These are phyloP conservation scores for Naganishia liquefaciens DNA, from an alignment of 1,284 basidiomycete genomes.

Conservation along the genomic window DNA sequence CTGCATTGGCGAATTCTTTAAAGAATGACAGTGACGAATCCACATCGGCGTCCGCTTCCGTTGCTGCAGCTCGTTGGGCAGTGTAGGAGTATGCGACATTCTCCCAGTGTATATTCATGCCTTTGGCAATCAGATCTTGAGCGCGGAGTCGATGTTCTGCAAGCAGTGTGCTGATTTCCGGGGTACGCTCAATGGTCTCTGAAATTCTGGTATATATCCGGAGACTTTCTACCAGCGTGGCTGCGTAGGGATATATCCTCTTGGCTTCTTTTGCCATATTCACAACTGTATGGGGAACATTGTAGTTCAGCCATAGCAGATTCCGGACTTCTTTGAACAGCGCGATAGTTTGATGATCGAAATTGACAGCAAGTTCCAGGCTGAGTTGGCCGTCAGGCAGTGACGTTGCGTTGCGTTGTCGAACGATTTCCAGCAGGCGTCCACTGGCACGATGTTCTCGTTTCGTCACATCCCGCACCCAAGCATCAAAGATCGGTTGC, in stretches of 20 bases:
- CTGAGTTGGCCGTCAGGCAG: conserved; percentile 61
- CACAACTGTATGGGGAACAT: conserved; percentile 88
- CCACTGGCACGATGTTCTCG: conserved; percentile 65
- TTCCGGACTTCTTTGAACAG: conserved; percentile 98
- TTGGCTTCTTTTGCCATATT: conserved; percentile 98
- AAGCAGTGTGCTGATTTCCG: conserved; percentile 87
- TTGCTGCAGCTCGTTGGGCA: conserved; percentile 64
- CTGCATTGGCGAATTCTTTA: conserved; percentile 87
- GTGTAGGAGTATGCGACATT: conserved; percentile 89
- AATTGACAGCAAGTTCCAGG: conserved; percentile 90
- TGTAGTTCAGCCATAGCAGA: conserved; percentile 90
- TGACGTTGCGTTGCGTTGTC: conserved; percentile 60
- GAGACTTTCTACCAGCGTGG: conserved; percentile 97
- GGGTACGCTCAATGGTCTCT: conserved; percentile 82
- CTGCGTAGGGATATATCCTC: conserved; percentile 95
- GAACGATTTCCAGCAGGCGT: conserved; percentile 92
- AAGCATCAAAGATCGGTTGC: conserved; percentile 88
- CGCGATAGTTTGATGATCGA: conserved; percentile 96
- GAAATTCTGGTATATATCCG: conserved; percentile 93
- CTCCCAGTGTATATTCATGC: conserved; percentile 90
- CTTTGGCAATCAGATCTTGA: conserved; percentile 84
- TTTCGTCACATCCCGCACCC: conserved; percentile 91
- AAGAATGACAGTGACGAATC: conserved; percentile 90
- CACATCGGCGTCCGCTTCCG: conserved; percentile 67
- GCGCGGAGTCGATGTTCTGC: conserved; percentile 88